Evolutionary conservation across 768 basidiomycete species (phyloP), one percentile per base, ranked within the genome.

Genomic region (Tephrocybe sp.): DNA sequence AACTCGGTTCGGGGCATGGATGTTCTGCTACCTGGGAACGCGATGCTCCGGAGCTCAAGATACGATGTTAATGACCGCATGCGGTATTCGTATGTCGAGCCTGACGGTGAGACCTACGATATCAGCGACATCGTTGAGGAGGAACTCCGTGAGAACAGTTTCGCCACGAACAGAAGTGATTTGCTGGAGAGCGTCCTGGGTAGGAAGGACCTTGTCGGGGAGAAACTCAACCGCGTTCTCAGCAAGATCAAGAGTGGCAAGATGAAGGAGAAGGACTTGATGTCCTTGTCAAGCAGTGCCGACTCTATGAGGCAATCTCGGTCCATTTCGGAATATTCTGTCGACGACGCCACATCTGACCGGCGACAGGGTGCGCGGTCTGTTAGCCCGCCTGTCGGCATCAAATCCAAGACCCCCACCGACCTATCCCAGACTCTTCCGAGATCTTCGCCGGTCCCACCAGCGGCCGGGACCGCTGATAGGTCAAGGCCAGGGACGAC

Each of bases 41-140:
- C 83, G 0, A 82, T 90, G 61, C 76, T 98, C 9, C 86, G 95
- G 24, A 94, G 91, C 58, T 84, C 88, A 5, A 76, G 91, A 6
- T 83, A 84, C 54, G 81, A 91, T 18, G 63, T 69, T 4, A 81
- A 78, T 34, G 87, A 91, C 55, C 72, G 75, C 39, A 86, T 93
- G 70, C 85, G 94, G 0, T 99, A 99, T 64, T 97, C 94, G 31
- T 97, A 92, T 64, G 88, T 97, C 34, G 86, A 92, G 54, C 77
- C 82, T 2, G 91, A 94, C 53, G 95, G 94, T 2, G 91, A 91
- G 69, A 88, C 87, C 0, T 88, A 85, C 60, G 95, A 98, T 64
- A 92, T 98, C 63, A 93, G 91, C 59, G 88, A 95, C 54, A 86
- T 97, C 42, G 79, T 97, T 40, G 92, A 94, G 62, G 83, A 90